A percentile compares a stretch with the other conserved stretches of the same genome.
Conservation (phyloP, 192 early-diverging fungal genomes). For the Helicostylum pulchrum region DNA sequence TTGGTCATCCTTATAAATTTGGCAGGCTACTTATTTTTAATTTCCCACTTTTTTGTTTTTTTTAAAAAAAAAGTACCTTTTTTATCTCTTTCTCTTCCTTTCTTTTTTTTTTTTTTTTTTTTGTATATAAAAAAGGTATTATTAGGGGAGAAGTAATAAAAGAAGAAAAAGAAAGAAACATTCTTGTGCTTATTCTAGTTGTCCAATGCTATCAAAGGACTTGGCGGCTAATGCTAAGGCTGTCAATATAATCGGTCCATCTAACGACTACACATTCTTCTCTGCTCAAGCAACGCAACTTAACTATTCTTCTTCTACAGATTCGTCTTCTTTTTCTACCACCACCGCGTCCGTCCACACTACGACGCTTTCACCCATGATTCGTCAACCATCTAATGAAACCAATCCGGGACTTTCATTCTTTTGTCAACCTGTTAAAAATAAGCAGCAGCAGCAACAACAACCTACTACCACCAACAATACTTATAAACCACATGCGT, state of each 20-base stretch:
- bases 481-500: neutral
- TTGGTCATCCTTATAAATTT: too few species aligned
- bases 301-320: neutral
- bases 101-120: too few species aligned
- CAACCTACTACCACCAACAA: neutral
- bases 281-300: neutral
- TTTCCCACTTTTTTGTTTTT: too few species aligned
- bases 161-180: too few species aligned
- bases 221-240: neutral
- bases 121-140: too few species aligned
- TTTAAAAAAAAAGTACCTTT: too few species aligned
- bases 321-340: neutral
- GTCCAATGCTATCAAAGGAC: too few species aligned
- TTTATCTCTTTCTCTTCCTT: too few species aligned
- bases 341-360: neutral
- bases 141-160: too few species aligned
- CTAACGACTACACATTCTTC: neutral
- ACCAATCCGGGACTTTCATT: constrained; percentile 10
- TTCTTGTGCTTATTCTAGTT: too few species aligned
- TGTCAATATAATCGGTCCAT: neutral
- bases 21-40: too few species aligned
- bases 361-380: neutral
- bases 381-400: constrained; percentile 8
- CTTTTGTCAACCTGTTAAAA: constrained; percentile 3
- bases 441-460: neutral